Evolutionary conservation across 768 basidiomycete species (phyloP), one percentile per base, ranked within the genome.

Genomic region (Mycena rosella): DNA sequence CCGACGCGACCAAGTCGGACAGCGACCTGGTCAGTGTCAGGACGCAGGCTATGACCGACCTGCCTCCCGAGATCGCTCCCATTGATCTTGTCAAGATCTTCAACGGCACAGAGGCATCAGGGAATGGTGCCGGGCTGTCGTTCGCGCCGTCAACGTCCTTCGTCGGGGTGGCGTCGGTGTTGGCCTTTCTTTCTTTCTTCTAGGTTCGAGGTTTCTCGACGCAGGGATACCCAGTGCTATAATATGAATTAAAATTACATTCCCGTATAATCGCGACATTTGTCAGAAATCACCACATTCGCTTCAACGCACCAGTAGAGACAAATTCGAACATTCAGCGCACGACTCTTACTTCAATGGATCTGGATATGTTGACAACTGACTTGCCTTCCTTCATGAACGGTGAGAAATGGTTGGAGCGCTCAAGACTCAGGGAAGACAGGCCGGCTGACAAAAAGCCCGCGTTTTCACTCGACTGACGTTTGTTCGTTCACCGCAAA

Each of bases 11-110:
- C 52, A 64, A 64, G 53, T 47, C 62, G 9, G 24, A 40, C 2
- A n/a, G 20, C 17, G 70, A 67, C 27, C 40, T 56, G 24, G 24
- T 61, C 36, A 44, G 27, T 29, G 70, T 68, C 29, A 62, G 70
- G 2, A 20, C 40, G 2, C 29, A 38, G 8, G 34, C 63, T 15
- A 64, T 71, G 65, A 53, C 54, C 17, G 48, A 57, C 36, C 64
- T 71, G 70, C 57, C 70, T 0, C 70, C 70, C 4, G 65, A 67
- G 57, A 36, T 71, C 34, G 27, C 54, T 2, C 51, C 66, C 10
- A 1, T 64, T 24, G 66, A 71, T 8, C 51, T 71, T 5, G 65
- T 68, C 9, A 64, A 55, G 17, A 71, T 68, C 54, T 71, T 70
- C 69, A 70, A 70, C 15, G 65, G 64, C 0, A 34, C 65, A 8